phyloP scores from a whole-genome alignment of 2,329 filamentous ascomycete genomes.

The Nothophaeocryptopus gaeumannii region DNA sequence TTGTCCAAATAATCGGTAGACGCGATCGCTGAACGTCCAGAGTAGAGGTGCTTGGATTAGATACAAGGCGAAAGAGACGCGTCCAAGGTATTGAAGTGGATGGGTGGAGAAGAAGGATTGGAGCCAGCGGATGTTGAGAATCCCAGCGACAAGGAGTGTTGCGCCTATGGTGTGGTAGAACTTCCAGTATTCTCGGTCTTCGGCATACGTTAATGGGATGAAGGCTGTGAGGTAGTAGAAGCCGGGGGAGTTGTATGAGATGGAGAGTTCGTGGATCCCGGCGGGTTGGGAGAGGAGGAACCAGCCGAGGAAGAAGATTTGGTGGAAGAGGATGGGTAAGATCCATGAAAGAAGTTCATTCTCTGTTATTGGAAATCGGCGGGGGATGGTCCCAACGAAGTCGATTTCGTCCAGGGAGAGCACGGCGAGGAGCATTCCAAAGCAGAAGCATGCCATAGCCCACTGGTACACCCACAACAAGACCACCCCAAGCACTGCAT shows the following conservation, averaged over 20 bases:
- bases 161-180: slow-evolving; percentile 58
- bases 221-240: slow-evolving; percentile 56
- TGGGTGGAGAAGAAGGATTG: slow-evolving; percentile 52
- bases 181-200: slow-evolving; percentile 39
- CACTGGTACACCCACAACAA: slow-evolving; percentile 17
- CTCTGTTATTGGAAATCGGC: slow-evolving; percentile 1
- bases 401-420: slow-evolving; percentile 13
- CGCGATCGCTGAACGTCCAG: slow-evolving; percentile 53
- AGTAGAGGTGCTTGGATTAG: slow-evolving; percentile 59
- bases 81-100: slow-evolving; percentile 57
- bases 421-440: slow-evolving; percentile 20
- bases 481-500: slow-evolving; percentile 8
- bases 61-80: slow-evolving; percentile 61
- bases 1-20: slow-evolving; percentile 51
- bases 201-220: slow-evolving; percentile 25
- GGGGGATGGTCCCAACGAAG: background rate
- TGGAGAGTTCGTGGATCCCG: slow-evolving; percentile 11
- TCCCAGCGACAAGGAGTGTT: slow-evolving; percentile 52
- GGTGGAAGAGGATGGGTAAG: slow-evolving; percentile 4
- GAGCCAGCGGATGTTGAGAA: slow-evolving; percentile 46
- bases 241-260: slow-evolving; percentile 53
- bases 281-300: slow-evolving; percentile 22
- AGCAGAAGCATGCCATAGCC: slow-evolving; percentile 19
- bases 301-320: slow-evolving; percentile 13
- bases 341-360: background rate